Evolutionary conservation across 306 rosid genomes (phyloP).

Genomic region (Quercus variabilis): DNA sequence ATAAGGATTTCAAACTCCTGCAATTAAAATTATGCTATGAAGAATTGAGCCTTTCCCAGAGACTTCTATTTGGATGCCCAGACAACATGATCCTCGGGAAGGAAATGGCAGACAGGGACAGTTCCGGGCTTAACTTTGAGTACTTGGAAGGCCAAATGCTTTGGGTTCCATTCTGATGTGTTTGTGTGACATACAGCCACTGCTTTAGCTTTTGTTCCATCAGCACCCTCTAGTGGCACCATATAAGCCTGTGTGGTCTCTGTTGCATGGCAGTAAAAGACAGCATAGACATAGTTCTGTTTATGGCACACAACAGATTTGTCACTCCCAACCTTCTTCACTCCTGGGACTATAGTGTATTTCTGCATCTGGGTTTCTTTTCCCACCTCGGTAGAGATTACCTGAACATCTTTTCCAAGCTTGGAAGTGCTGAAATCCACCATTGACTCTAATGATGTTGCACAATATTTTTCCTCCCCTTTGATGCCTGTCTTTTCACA

Average conservation of each 20-base stretch:
- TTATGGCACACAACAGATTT: conserved; percentile 70
- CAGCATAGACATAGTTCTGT: conserved; percentile 64
- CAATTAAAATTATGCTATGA: neutral
- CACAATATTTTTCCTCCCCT: conserved; percentile 77
- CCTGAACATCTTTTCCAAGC: conserved; percentile 52
- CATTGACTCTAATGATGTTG: conserved; percentile 89
- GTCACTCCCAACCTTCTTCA: conserved; percentile 34
- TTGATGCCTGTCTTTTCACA: conserved; percentile 40
- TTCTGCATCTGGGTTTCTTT: conserved; percentile 36
- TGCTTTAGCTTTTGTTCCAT: conserved; percentile 56
- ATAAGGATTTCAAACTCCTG: neutral
- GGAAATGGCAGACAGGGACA: conserved; percentile 77
- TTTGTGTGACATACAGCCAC: conserved; percentile 73
- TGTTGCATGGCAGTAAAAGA: conserved; percentile 70
- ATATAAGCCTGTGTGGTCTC: conserved; percentile 32
- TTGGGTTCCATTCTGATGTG: conserved; percentile 79
- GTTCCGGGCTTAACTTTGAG: conserved; percentile 81
- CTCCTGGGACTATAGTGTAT: conserved; percentile 36
- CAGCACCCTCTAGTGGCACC: conserved; percentile 52
- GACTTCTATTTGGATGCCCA: conserved; percentile 54
- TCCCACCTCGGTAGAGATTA: conserved; percentile 56
- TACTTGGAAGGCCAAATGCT: conserved; percentile 74
- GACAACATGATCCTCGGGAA: conserved; percentile 76
- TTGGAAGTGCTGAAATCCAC: conserved; percentile 63
- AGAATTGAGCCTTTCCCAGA: neutral